Base-by-base conservation (phyloP, 1,284 basidiomycete genomes). In the Tylopilus sp. region DNA sequence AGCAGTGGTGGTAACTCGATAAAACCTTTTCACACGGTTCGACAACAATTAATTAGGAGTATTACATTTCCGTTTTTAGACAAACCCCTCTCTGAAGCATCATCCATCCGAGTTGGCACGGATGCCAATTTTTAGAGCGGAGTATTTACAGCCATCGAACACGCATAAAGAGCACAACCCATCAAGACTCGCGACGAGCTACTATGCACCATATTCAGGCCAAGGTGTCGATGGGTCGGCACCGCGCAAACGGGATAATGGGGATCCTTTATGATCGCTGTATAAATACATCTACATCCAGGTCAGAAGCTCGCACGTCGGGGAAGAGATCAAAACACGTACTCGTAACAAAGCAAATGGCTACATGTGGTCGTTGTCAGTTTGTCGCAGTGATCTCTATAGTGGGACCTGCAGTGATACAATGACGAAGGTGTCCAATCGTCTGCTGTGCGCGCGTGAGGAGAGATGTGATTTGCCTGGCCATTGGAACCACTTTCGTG, bases 281-380 rank as follows among this genome's bases (percentile, higher is more conserved):
- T 62, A 56, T 78, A 78, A 58, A 78, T 78, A 53, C 77, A 78
- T 51, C 76, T 78, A 55, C 9, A 47, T 44, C 61, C 53, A 3
- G 53, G 5, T 77, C 33, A 75, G 61, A 57, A 53, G 1, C 8
- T n/a, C 47, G n/a, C n/a, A 13, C 15, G 12, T 49, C 9, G 47
- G 47, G n/a, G 47, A 49, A 49, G 8, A 24, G 15, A 24, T 49
- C 47, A 24, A n/a, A 49, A 53, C 60, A 70, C 78, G 65, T 63
- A 80, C 77, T 69, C 69, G 60, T 78, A 79, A 60, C 77, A 78
- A 66, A 78, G 80, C 51, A 78, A 55, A 41, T 78, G 77, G 0
- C 77, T 79, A 55, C 77, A 78, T 58, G 76, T 80, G 15, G 79
- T 81, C 59, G 77, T 79, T 57, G 79, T 78, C 61, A 77, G 75